Conservation (phyloP, 306 rosid species). For the Trifolium subterraneum region DNA sequence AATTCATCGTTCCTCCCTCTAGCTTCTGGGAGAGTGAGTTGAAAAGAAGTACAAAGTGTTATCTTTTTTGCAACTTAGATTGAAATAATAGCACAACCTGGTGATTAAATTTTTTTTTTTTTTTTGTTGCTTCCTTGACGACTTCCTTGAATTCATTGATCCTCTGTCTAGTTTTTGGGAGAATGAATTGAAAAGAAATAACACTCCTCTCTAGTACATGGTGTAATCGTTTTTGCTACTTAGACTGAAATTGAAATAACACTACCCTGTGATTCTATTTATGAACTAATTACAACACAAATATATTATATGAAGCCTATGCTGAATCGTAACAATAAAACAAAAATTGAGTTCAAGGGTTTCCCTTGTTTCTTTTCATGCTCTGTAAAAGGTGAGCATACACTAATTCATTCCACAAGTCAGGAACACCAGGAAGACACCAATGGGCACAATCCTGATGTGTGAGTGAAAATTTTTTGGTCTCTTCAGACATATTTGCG, state of each 20-base stretch:
- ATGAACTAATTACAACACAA: conserved; percentile 29
- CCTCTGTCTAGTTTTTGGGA: conserved; percentile 23
- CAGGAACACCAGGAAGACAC: conserved; percentile 99
- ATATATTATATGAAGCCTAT: conserved; percentile 26
- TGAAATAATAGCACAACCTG: conserved; percentile 25
- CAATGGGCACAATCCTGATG: conserved; percentile 97
- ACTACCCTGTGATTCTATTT: conserved; percentile 29
- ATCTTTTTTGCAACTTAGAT: background rate
- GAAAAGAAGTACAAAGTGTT: background rate
- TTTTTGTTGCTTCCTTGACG: background rate
- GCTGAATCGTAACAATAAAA: conserved; percentile 10
- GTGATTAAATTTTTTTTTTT: background rate
- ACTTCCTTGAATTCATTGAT: conserved; percentile 26
- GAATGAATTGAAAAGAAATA: conserved; percentile 13
- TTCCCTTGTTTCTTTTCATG: conserved; percentile 28
- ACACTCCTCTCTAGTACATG: no score
- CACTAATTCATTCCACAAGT: conserved; percentile 87
- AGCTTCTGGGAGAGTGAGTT: conserved; percentile 21
- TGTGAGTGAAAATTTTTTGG: conserved; percentile 48
- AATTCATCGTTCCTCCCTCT: conserved; percentile 23
- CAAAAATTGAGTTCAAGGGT: background rate
- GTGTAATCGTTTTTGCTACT: background rate
- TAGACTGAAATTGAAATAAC: conserved; percentile 18
- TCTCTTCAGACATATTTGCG: conserved; percentile 52
- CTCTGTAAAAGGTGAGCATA: conserved; percentile 60